Evolutionary conservation across 306 rosid genomes (phyloP).

Genomic region (Ziziphus jujuba): DNA sequence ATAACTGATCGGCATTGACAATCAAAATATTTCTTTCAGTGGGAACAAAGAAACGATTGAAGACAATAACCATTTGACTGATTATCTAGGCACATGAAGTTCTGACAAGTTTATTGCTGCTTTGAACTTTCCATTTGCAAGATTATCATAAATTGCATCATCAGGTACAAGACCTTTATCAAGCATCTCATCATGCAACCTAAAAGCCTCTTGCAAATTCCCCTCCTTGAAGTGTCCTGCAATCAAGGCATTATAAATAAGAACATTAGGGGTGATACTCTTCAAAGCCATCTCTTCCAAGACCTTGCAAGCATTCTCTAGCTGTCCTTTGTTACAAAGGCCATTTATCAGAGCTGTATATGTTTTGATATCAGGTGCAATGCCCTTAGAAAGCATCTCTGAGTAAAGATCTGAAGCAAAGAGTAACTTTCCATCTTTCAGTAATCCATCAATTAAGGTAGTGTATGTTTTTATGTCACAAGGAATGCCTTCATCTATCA

Average conservation of each 20-base stretch:
- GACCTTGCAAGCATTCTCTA: constrained; percentile 58
- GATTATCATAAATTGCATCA: constrained; percentile 59
- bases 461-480: constrained; percentile 65
- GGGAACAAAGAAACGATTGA: too few species aligned
- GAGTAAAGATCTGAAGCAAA: constrained; percentile 64
- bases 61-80: too few species aligned
- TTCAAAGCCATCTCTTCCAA: constrained; percentile 56
- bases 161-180: constrained; percentile 72
- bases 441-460: constrained; percentile 55
- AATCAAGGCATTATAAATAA: constrained; percentile 63
- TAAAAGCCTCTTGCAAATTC: constrained; percentile 64
- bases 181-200: constrained; percentile 86
- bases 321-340: constrained; percentile 58
- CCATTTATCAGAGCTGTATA: constrained; percentile 53
- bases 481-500: constrained; percentile 54
- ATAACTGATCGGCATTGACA: too few species aligned
- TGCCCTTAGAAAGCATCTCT: constrained; percentile 71
- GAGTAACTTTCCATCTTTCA: constrained; percentile 53
- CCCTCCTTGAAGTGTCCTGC: constrained; percentile 71
- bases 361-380: constrained; percentile 55
- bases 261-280: constrained; percentile 48
- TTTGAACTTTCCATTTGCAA: constrained; percentile 58
- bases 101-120: constrained; percentile 27
- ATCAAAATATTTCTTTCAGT: too few species aligned
- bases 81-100: neutral